A percentile compares a stretch with the other conserved stretches of the same genome.
These are phyloP conservation scores for Dipteronia dyeriana DNA, from an alignment of 345 rosid genomes.

Conservation along the genomic window DNA sequence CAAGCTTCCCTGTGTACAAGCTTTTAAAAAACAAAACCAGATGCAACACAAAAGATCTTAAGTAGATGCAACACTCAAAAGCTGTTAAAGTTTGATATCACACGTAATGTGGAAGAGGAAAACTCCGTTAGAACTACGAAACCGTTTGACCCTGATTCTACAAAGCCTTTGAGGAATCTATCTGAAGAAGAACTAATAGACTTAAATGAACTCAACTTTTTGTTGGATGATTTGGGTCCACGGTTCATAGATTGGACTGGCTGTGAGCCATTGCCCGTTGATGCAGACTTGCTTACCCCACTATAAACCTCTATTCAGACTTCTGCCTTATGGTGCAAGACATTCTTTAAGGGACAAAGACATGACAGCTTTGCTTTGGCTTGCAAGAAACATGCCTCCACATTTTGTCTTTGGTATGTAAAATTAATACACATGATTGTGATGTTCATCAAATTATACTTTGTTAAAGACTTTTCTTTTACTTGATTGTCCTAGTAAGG, in stretches of 20 bases:
- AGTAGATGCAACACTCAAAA: conserved; percentile 16
- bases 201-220: conserved; percentile 55
- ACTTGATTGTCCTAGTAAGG: conserved; percentile 55
- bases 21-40: conserved; percentile 45
- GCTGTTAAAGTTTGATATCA: conserved; percentile 16
- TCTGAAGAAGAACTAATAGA: conserved; percentile 60
- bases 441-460: conserved; percentile 12
- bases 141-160: conserved; percentile 36
- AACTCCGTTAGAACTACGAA: conserved; percentile 20
- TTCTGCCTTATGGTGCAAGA: conserved; percentile 69
- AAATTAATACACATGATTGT: conserved; percentile 3
- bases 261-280: conserved; percentile 82
- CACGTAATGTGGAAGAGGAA: conserved; percentile 21
- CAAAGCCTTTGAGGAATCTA: conserved; percentile 44
- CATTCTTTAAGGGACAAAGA: conserved; percentile 54
- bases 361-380: conserved; percentile 65
- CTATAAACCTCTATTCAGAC: conserved; percentile 69
- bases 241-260: conserved; percentile 91
- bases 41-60: no score
- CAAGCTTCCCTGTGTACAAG: conserved; percentile 67
- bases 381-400: conserved; percentile 72
- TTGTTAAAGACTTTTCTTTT: conserved; percentile 20
- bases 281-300: conserved; percentile 89
- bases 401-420: conserved; percentile 84
- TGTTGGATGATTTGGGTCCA: conserved; percentile 84